A percentile compares a stretch with the other conserved stretches of the same genome.
Evolutionary conservation across 495 filamentous ascomycete genomes (phyloP).

Genomic region (Thozetella sp.): DNA sequence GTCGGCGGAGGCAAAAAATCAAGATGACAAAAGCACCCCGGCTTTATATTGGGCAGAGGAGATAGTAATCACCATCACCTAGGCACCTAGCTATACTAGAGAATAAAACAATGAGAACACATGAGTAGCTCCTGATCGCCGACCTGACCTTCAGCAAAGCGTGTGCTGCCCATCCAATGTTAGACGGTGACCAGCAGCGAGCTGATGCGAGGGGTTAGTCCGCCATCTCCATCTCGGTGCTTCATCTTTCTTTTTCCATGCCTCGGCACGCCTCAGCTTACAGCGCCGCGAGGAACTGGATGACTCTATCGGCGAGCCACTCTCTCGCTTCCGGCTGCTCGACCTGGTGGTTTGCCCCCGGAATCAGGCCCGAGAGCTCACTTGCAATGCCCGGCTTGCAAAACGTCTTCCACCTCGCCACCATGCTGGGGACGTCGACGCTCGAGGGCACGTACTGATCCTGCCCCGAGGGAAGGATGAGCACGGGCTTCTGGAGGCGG

Average conservation of each 20-base stretch:
- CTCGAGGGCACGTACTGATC: slow-evolving; percentile 71
- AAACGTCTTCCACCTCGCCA: slow-evolving; percentile 60
- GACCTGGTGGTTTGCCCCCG: slow-evolving; percentile 42
- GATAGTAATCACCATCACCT: no score
- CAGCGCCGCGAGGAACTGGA: slow-evolving; percentile 32
- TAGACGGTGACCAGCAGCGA: no score
- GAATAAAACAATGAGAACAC: no score
- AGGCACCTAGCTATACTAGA: no score
- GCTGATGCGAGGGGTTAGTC: no score
- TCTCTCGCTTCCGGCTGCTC: slow-evolving; percentile 29
- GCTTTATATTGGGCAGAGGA: no score
- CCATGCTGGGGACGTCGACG: slow-evolving; percentile 65
- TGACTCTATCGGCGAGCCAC: slow-evolving; percentile 38
- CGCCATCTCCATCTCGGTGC: no score
- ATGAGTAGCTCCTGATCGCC: no score
- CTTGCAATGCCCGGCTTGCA: slow-evolving; percentile 37
- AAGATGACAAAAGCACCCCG: no score
- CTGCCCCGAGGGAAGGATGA: slow-evolving; percentile 67
- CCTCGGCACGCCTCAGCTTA: slow-evolving; percentile 3
- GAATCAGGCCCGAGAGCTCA: slow-evolving; percentile 38
- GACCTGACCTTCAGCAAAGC: no score
- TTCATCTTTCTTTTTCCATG: neutral
- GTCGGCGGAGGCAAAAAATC: no score
- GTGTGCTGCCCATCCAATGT: no score
- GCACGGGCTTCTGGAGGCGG: slow-evolving; percentile 53